These are phyloP conservation scores for Acacia crassicarpa DNA, from an alignment of 306 rosid species.

Conservation along the genomic window DNA sequence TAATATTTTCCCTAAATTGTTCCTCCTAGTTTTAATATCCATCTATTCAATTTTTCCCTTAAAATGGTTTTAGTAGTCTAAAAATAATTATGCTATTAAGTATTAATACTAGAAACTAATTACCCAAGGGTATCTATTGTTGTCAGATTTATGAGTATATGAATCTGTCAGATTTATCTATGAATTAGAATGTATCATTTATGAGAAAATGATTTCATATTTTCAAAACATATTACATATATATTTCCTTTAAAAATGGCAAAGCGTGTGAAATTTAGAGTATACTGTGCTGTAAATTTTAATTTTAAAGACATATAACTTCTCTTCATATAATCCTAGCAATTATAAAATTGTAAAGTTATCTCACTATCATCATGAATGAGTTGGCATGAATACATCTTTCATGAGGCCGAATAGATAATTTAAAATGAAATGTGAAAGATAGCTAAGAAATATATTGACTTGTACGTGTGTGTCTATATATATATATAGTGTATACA, in stretches of 20 bases:
- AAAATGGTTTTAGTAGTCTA: too few species aligned
- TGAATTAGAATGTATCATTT: too few species aligned
- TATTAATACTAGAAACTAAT: neutral
- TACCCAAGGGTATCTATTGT: too few species aligned
- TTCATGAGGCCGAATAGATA: neutral
- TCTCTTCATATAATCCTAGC: too few species aligned
- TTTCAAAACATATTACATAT: neutral
- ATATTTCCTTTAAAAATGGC: neutral
- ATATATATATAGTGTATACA: too few species aligned
- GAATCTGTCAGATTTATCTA: too few species aligned
- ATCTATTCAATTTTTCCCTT: too few species aligned
- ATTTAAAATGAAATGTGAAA: neutral
- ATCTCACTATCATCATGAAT: conserved; percentile 5
- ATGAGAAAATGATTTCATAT: neutral
- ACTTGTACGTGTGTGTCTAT: neutral
- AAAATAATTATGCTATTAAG: too few species aligned
- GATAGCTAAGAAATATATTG: neutral
- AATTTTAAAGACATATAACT: neutral
- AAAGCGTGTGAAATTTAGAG: neutral
- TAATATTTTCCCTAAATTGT: too few species aligned
- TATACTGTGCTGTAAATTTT: neutral
- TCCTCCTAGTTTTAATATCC: too few species aligned
- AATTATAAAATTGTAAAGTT: neutral
- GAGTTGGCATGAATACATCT: neutral
- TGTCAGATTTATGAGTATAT: too few species aligned